Base-by-base conservation (phyloP, 495 filamentous ascomycete species). In the Thozetella sp. region DNA sequence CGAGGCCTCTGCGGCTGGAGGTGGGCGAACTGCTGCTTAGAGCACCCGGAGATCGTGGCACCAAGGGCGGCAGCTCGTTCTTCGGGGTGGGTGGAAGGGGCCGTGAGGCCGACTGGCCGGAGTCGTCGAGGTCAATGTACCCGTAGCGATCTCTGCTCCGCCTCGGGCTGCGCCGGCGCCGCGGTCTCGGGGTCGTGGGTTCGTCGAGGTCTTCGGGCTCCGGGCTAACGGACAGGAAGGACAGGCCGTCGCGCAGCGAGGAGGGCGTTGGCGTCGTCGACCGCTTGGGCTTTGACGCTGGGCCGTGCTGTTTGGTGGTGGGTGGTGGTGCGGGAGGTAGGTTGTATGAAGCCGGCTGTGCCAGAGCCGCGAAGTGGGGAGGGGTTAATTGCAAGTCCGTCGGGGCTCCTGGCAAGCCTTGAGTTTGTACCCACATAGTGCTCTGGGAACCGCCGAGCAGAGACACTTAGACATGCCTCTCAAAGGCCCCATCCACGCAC, bases 21-120 rank as follows among this genome's bases (percentile, higher is more conserved):
- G 15, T 10, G 20, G 43, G n/a, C 9, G 43, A 10, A 19, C 11
- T 3, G 43, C 43, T 48, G 43, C 3, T 48, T 53, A 25, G 48
- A 0, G 3, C 30, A 3, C 20, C 50, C 23, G 40, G 17, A 20
- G 51, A 27, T 23, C 15, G 25, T 17, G 34, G 17, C 19, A 23
- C 40, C 11, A 25, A 30, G 25, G 43, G n/a, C 43, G n/a, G n/a
- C n/a, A n/a, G n/a, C n/a, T n/a, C n/a, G n/a, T n/a, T n/a, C n/a
- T n/a, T n/a, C n/a, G n/a, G n/a, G n/a, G n/a, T n/a, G n/a, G n/a
- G n/a, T n/a, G n/a, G n/a, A 71, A 71, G 51, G 61, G 63, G 45
- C 69, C 68, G 22, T 67, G 60, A 51, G 60, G 61, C 58, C 40
- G 64, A 27, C 25, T 57, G 50, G n/a, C 11, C 43, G 9, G 43